Evolutionary conservation across 1,139 yeast species (phyloP).

Genomic region (Diutina siamensis): DNA sequence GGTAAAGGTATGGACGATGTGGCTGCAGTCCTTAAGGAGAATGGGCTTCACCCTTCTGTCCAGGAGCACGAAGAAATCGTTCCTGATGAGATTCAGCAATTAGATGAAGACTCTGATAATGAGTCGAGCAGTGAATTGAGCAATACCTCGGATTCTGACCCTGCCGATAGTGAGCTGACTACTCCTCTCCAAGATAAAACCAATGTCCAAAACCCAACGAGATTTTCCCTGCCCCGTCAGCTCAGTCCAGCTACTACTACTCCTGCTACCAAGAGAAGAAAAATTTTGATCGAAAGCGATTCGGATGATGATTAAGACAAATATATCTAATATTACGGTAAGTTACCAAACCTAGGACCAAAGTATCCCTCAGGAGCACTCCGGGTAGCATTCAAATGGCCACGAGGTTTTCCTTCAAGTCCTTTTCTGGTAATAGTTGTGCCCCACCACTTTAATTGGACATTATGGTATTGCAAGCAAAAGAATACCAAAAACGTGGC

Average conservation of each 20-base stretch:
- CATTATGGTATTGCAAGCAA: neutral
- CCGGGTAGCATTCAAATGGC: neutral
- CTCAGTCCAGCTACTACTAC: neutral
- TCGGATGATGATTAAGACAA: neutral
- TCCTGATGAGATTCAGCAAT: neutral
- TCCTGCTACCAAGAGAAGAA: neutral
- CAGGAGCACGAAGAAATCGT: neutral
- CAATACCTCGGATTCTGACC: too few relatives aligned
- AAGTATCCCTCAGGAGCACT: conserved; percentile 1
- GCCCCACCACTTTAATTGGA: conserved; percentile 4
- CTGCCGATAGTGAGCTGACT: too few relatives aligned
- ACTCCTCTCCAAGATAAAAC: too few relatives aligned
- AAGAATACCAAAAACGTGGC: neutral
- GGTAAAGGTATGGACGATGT: neutral
- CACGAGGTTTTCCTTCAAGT: neutral
- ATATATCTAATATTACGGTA: neutral
- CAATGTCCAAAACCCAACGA: too few relatives aligned
- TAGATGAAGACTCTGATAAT: too few relatives aligned
- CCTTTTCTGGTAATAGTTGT: neutral
- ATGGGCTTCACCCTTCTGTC: too few relatives aligned
- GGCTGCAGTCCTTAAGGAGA: neutral
- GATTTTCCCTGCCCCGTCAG: too few relatives aligned
- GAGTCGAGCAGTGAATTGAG: too few relatives aligned
- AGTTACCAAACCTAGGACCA: conserved; percentile 3
- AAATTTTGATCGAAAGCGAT: neutral